A percentile compares a stretch with the other conserved stretches of the same genome.
These are phyloP conservation scores for Tetrahymena thermophila DNA, from an alignment of 73 alveolate species.

Conservation along the genomic window DNA sequence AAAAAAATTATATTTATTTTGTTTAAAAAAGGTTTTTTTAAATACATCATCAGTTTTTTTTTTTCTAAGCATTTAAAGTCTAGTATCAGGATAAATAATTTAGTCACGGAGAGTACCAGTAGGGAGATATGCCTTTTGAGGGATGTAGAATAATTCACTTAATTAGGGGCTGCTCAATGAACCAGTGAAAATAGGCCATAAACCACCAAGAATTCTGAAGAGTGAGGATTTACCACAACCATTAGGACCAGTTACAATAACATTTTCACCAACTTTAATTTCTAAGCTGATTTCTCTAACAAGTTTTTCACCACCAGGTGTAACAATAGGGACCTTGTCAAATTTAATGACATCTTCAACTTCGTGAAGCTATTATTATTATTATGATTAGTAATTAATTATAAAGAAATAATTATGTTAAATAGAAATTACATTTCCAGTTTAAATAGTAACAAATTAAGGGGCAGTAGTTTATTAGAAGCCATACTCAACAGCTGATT, in stretches of 20 bases:
- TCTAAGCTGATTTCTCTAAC: slow-evolving; percentile 60
- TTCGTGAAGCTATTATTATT: not conserved
- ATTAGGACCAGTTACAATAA: slow-evolving; percentile 90
- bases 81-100: slow-evolving; percentile 83
- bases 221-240: slow-evolving; percentile 92
- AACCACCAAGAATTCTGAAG: slow-evolving; percentile 89
- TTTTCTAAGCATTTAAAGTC: slow-evolving; percentile 23
- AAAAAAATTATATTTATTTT: not conserved
- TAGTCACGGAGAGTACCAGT: slow-evolving; percentile 87
- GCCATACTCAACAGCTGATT: not conserved
- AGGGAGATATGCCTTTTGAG: slow-evolving; percentile 88
- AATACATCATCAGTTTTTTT: slow-evolving; percentile 14
- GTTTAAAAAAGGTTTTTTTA: not conserved
- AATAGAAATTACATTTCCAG: slow-evolving; percentile 17
- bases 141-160: slow-evolving; percentile 75
- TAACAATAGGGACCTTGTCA: slow-evolving; percentile 76
- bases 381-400: not conserved
- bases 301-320: slow-evolving; percentile 88
- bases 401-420: not conserved
- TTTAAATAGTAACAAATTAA: slow-evolving; percentile 2
- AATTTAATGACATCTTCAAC: slow-evolving; percentile 50
- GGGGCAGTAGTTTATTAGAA: not conserved
- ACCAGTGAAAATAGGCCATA: slow-evolving; percentile 92
- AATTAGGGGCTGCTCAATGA: slow-evolving; percentile 67
- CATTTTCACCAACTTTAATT: slow-evolving; percentile 77